Conservation (phyloP, 2,329 filamentous ascomycete species). For the Colletotrichum neosansevieriae region DNA sequence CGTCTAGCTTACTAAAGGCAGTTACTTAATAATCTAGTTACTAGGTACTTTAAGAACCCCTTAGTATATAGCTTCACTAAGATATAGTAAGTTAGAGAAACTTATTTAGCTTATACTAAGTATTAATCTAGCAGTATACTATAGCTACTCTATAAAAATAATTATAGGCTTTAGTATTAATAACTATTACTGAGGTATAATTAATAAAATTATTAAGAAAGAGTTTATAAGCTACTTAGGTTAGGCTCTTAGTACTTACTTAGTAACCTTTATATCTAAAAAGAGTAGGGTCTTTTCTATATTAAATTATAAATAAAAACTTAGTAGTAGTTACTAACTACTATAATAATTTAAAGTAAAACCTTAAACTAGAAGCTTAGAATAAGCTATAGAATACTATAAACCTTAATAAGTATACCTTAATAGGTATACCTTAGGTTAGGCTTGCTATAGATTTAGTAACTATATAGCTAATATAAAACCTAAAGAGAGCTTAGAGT, state of each 20-base stretch:
- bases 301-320: no score
- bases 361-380: no score
- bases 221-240: not conserved
- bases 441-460: not conserved
- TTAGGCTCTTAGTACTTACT: no score
- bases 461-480: accelerated
- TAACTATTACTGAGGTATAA: not conserved
- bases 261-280: no score
- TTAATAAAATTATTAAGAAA: no score
- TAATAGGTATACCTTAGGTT: no score
- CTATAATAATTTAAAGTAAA: no score
- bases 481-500: not conserved
- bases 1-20: not conserved
- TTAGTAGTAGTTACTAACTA: no score
- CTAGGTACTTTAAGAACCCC: not conserved
- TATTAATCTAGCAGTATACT: not conserved
- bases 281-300: no score
- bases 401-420: no score
- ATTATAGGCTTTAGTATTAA: not conserved
- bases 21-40: not conserved
- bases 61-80: not conserved
- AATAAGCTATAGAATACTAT: no score
- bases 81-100: not conserved
- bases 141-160: no score
- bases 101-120: not conserved